A percentile compares a stretch with the other conserved stretches of the same genome.
Conservation (phyloP, 1,284 basidiomycete genomes). For the Cutaneotrichosporon daszewskae region DNA sequence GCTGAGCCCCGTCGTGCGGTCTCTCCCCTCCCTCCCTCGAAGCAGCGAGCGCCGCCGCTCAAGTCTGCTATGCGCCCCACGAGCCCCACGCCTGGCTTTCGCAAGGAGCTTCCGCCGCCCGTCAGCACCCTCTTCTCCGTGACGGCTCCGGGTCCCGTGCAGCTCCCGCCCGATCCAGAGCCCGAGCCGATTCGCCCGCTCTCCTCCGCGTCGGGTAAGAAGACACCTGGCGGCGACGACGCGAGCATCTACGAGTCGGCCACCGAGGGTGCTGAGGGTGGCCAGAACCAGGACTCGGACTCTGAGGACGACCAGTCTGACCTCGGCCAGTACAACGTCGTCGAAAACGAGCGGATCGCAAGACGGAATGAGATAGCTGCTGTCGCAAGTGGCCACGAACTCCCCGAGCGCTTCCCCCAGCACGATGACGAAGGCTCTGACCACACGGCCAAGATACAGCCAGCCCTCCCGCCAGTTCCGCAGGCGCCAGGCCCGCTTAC, state of each 20-base stretch:
- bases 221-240: conserved; percentile 24
- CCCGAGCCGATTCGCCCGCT: conserved; percentile 1
- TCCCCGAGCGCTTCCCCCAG: neutral
- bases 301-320: conserved; percentile 30
- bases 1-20: conserved; percentile 4
- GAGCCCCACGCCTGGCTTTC: conserved; percentile 23
- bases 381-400: neutral
- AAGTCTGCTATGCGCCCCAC: conserved; percentile 45
- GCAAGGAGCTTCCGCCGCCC: conserved; percentile 1
- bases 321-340: conserved; percentile 29
- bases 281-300: conserved; percentile 16
- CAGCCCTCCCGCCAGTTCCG: neutral
- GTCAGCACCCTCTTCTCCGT: conserved; percentile 33
- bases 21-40: conserved; percentile 37
- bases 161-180: conserved; percentile 19
- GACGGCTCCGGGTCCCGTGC: conserved; percentile 39
- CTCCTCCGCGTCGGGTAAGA: conserved; percentile 24
- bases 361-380: conserved; percentile 9
- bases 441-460: too few relatives aligned
- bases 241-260: conserved; percentile 45
- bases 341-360: conserved; percentile 37
- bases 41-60: conserved; percentile 38
- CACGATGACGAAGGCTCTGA: neutral
- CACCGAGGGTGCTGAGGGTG: conserved; percentile 22
- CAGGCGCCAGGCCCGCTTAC: neutral